These are phyloP conservation scores for Tieghemostelium lacteum DNA, from an alignment of 78 protist genomes.

Conservation along the genomic window DNA sequence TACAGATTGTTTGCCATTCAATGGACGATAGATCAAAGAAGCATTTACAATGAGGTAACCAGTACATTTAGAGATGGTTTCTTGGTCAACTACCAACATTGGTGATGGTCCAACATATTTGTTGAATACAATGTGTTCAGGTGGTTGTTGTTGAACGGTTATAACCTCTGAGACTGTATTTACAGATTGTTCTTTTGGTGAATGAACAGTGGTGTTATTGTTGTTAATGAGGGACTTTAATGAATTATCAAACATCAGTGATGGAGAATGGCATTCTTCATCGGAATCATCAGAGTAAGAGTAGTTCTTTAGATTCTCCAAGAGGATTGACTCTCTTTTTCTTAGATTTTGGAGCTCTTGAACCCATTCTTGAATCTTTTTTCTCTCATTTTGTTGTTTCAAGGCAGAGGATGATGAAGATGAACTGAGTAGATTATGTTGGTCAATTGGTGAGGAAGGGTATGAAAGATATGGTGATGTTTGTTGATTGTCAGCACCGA, in stretches of 20 bases:
- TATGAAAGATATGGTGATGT: neutral
- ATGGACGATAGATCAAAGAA: constrained; percentile 25
- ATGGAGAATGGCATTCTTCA: constrained; percentile 9
- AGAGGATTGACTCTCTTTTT: constrained; percentile 45
- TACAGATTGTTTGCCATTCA: neutral
- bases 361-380: constrained; percentile 60
- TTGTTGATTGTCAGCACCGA: constrained; percentile 12
- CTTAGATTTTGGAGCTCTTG: constrained; percentile 46
- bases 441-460: constrained; percentile 1
- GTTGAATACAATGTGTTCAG: constrained; percentile 30
- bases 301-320: constrained; percentile 32
- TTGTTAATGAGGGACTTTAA: neutral
- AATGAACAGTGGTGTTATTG: neutral
- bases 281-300: constrained; percentile 11
- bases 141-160: constrained; percentile 58
- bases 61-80: constrained; percentile 8
- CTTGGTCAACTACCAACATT: constrained; percentile 37
- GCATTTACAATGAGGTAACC: constrained; percentile 56
- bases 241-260: neutral
- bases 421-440: neutral
- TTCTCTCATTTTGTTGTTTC: constrained; percentile 10
- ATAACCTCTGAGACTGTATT: neutral
- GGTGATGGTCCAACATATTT: constrained; percentile 66
- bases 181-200: neutral
- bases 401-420: neutral